Base-by-base conservation (phyloP, 176 grass and related monocot species). In the Canna indica region DNA sequence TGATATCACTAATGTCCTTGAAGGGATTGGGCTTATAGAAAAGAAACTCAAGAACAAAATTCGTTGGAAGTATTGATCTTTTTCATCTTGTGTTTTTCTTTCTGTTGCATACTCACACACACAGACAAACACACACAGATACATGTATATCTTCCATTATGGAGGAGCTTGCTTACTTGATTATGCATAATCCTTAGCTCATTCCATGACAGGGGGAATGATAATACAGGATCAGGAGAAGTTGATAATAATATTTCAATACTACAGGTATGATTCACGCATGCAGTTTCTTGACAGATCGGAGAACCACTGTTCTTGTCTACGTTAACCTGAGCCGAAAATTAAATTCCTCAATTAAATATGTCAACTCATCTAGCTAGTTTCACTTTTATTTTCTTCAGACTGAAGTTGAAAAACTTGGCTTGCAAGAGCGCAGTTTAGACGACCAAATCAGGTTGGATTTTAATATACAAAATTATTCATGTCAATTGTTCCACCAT, bases 1-100 rank as follows among this genome's bases (percentile, higher is more conserved):
- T 83, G 92, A 96, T 71, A 88, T 96, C 46, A 96, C 92, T 66
- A 91, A 88, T 91, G 88, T 96, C 62, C 92, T 96, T 1, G 92
- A 91, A 96, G 92, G 92, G 36, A 88, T 87, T 80, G 92, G 88
- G 13, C 76, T 96, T 59, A 88, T 91, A 86, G 92, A 96, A 84
- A 96, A 96, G 81, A 88, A 88, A 79, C 81, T 83, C 65, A 96
- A 91, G 76, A 96, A 91, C 73, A 85, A 74, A 78, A 87, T 91
- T 63, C 81, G 71, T 73, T 91, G 92, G 92, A 96, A 91, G 92
- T 96, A 96, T 73, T 68, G 59, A 41, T 69, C 26, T 44, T 59
- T 81, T 69, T 11, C 58, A 39, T 73, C 39, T 68, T 68, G 20
- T 11, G 13, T 30, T 66, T 32, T 13, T n/a, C n/a, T n/a, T n/a